phyloP scores from a whole-genome alignment of 306 rosid species.

The Quercus ilex region DNA sequence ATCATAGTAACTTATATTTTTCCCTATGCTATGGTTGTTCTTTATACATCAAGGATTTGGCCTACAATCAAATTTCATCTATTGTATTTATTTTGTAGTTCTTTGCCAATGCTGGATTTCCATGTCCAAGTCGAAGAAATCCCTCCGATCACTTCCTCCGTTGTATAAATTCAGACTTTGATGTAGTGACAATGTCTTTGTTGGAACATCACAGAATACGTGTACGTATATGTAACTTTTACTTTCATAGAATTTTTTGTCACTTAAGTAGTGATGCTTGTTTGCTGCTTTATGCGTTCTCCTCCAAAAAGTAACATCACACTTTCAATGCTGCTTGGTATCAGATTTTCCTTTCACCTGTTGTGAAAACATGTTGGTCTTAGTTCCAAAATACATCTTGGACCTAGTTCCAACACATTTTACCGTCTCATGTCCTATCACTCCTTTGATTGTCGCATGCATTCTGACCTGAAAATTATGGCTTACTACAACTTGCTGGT shows the following conservation, averaged over 20 bases:
- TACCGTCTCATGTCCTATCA: neutral
- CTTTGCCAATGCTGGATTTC: constrained; percentile 81
- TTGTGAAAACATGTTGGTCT: neutral
- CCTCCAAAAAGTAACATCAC: neutral
- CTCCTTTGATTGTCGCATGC: neutral
- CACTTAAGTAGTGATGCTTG: neutral
- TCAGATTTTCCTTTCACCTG: neutral
- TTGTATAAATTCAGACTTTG: constrained; percentile 87
- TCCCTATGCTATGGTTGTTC: neutral
- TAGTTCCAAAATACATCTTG: neutral
- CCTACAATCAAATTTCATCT: neutral
- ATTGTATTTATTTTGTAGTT: constrained; percentile 43
- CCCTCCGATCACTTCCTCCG: constrained; percentile 97
- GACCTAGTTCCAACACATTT: neutral
- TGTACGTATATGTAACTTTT: constrained; percentile 24
- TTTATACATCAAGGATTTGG: neutral
- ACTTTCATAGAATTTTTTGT: neutral
- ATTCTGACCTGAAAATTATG: neutral
- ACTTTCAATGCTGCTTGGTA: neutral
- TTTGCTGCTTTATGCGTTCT: neutral
- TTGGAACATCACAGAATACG: constrained; percentile 39
- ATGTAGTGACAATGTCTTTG: constrained; percentile 44
- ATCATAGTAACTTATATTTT: neutral
- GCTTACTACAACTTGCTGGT: neutral
- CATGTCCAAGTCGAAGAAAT: constrained; percentile 86